Percentiles rank a stretch among this genome's conserved stretches.
Evolutionary conservation across 345 rosid genomes (phyloP).

Genomic region (Leavenworthia alabamica): DNA sequence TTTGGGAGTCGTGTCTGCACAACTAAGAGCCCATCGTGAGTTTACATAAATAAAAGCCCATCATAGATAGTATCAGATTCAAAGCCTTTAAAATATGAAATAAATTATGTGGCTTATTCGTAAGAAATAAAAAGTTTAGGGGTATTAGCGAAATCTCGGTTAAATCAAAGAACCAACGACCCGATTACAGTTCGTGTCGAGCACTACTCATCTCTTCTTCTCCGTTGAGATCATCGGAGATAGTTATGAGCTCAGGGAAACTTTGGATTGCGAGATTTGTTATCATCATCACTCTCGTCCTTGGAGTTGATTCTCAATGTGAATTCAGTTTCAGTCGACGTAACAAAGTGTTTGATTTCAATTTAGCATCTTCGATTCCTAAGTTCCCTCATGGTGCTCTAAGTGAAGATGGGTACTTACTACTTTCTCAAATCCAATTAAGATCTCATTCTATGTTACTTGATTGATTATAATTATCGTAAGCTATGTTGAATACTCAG

Average conservation of each 20-base stretch:
- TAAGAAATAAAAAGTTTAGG: background rate
- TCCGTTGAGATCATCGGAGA: conserved; percentile 5
- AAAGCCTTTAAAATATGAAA: too few relatives aligned
- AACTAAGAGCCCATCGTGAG: background rate
- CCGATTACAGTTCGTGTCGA: conserved; percentile 8
- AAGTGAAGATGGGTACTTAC: too few relatives aligned
- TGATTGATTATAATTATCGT: background rate
- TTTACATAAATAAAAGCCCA: too few relatives aligned
- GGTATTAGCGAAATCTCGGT: background rate
- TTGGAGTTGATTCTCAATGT: too few relatives aligned
- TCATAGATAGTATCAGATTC: too few relatives aligned
- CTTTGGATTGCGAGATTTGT: too few relatives aligned
- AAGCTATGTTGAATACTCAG: conserved; percentile 32
- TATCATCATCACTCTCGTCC: too few relatives aligned
- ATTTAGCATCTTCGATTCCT: too few relatives aligned
- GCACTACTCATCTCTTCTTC: background rate
- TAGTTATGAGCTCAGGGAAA: background rate
- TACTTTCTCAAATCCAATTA: too few relatives aligned
- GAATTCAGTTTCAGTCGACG: too few relatives aligned
- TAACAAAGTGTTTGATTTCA: too few relatives aligned
- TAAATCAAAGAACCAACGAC: background rate
- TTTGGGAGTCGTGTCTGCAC: background rate
- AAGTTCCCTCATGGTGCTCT: too few relatives aligned
- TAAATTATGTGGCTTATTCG: background rate
- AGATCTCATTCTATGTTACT: background rate